Evolutionary conservation across 805 yeast species (phyloP).

Genomic region (Sugiyamaella americana): DNA sequence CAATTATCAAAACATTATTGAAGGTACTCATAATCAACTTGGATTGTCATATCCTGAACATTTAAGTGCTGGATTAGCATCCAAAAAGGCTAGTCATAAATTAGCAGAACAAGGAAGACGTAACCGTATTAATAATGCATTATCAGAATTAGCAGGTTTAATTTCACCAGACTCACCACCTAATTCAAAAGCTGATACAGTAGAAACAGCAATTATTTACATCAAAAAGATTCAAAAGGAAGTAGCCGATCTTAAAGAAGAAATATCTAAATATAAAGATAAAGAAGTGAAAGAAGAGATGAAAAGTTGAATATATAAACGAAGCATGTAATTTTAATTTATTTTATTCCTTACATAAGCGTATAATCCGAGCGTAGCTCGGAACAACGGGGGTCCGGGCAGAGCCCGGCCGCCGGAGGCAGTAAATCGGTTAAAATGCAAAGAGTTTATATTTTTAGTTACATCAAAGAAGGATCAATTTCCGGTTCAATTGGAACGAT

Average conservation of each 20-base stretch:
- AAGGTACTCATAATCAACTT: slow-evolving; percentile 37
- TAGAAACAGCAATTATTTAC: slow-evolving; percentile 76
- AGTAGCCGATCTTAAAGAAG: slow-evolving; percentile 25
- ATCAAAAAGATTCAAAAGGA: slow-evolving; percentile 45
- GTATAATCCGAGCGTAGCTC: background rate
- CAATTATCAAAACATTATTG: slow-evolving; percentile 39
- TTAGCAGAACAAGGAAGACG: slow-evolving; percentile 95
- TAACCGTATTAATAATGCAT: slow-evolving; percentile 84
- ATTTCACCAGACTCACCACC: slow-evolving; percentile 54
- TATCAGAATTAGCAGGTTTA: slow-evolving; percentile 62
- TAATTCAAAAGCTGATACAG: slow-evolving; percentile 92
- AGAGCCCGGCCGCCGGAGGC: background rate
- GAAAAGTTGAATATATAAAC: no score
- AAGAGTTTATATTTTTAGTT: background rate
- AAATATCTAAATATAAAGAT: slow-evolving; percentile 12
- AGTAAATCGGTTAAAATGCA: background rate
- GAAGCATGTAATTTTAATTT: no score
- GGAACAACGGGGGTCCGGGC: background rate
- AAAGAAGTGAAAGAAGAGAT: no score
- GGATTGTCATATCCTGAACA: slow-evolving; percentile 39
- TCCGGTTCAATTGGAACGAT: background rate
- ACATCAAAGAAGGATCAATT: background rate
- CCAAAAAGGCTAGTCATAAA: slow-evolving; percentile 71
- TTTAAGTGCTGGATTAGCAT: slow-evolving; percentile 33
- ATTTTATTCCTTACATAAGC: background rate